Base-by-base conservation (phyloP, 495 filamentous ascomycete genomes). In the Penicillium nucicola region DNA sequence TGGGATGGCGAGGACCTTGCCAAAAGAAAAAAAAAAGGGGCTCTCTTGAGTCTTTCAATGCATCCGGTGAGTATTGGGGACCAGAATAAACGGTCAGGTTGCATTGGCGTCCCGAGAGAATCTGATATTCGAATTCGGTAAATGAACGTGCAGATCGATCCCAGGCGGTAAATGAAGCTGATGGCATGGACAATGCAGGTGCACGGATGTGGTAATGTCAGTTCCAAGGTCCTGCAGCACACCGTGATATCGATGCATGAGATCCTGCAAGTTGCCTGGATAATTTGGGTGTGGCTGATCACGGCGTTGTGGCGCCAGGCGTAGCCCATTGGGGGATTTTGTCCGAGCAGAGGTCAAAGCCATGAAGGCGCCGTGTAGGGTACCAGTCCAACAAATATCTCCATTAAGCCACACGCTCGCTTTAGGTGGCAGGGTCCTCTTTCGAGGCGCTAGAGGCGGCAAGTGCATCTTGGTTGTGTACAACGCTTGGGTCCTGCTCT, bases 291-390 rank as follows among this genome's bases (percentile, higher is more conserved):
- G 48, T 62, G 50, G 56, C 41, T 42, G 38, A 35, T 35, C 18
- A 18, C 37, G 37, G 18, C 8, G 36, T 41, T 18, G 34, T 30
- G 11, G 36, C 42, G 54, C 38, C 17, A 48, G 41, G 42, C 41
- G 38, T 53, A 52, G 52, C 49, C 54, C 49, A 25, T 57, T 61
- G 51, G 31, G 42, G 51, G 41, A 51, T 56, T 45, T 52, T 31
- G 54, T 61, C 61, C 58, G 58, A 50, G 50, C 45, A 9, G 52
- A 37, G 49, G 50, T 50, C 57, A 52, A 57, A 53, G 43, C 55
- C 34, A 50, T 41, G 28, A 18, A 50, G 52, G 25, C 20, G 45
- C 25, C 25, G 7, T 28, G 25, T 28, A 28, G 25, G 7, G 25
- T 28, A 28, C 25, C 25, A 28, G 25, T 48, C 25, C 47, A 53